These are phyloP conservation scores for Phytophthora litchii DNA, from an alignment of 352 stramenopile species.

Conservation along the genomic window DNA sequence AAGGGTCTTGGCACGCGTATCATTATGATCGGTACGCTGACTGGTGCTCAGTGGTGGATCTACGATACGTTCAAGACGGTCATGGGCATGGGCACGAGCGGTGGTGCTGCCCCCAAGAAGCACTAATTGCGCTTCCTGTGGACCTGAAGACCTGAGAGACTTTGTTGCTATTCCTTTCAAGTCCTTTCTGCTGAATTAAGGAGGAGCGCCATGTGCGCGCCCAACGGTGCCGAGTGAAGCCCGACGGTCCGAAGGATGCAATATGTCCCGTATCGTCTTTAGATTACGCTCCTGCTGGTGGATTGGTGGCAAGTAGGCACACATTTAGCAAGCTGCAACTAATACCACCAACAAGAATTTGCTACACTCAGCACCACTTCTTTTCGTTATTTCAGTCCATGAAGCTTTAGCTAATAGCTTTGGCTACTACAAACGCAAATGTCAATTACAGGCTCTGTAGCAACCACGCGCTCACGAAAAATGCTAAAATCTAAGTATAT, in stretches of 20 bases:
- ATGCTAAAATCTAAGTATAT: too few relatives aligned
- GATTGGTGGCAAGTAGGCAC: slow-evolving; percentile 14
- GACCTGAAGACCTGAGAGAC: slow-evolving; percentile 14
- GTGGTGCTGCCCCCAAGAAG: slow-evolving; percentile 78
- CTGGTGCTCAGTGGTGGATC: slow-evolving; percentile 97
- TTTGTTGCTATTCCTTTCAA: slow-evolving; percentile 13
- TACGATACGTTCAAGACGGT: slow-evolving; percentile 96
- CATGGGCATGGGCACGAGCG: slow-evolving; percentile 92
- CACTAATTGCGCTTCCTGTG: slow-evolving; percentile 44
- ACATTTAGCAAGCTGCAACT: slow-evolving; percentile 26
- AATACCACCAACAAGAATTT: slow-evolving; percentile 27
- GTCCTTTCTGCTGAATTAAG: slow-evolving; percentile 1
- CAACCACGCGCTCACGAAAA: too few relatives aligned
- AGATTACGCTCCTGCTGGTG: slow-evolving; percentile 22
- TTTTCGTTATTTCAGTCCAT: too few relatives aligned
- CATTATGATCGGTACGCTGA: slow-evolving; percentile 96
- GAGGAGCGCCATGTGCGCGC: background rate
- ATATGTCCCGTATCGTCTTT: slow-evolving; percentile 21
- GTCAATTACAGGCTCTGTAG: too few relatives aligned
- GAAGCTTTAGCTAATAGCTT: too few relatives aligned
- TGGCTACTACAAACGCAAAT: too few relatives aligned
- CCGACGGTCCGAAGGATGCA: slow-evolving; percentile 8
- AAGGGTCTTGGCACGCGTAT: slow-evolving; percentile 94
- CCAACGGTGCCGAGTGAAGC: slow-evolving; percentile 28
- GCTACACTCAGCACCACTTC: background rate